These are phyloP conservation scores for Cercospora sesami DNA, from an alignment of 2,329 filamentous ascomycete species.

Conservation along the genomic window DNA sequence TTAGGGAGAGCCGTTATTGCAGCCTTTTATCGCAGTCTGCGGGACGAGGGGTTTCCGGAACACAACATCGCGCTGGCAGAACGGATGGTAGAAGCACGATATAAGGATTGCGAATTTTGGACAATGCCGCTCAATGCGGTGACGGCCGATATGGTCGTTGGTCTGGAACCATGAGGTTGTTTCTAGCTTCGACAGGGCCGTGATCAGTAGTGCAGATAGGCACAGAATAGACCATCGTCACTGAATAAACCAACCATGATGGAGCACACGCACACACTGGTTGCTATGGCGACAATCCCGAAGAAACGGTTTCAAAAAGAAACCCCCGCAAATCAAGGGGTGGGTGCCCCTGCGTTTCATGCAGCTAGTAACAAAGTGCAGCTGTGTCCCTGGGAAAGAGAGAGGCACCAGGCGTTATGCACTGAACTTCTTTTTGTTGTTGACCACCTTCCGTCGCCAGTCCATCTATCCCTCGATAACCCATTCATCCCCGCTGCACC, in stretches of 20 bases:
- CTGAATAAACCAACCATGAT: not conserved
- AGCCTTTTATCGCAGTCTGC: constrained; percentile 29
- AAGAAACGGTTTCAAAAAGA: not conserved
- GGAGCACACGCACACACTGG: no score
- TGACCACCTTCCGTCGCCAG: not conserved
- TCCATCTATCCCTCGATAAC: not conserved
- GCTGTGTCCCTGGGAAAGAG: not conserved
- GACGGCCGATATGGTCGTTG: constrained; percentile 24
- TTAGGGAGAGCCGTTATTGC: constrained; percentile 13
- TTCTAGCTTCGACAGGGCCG: not conserved
- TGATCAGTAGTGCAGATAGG: not conserved
- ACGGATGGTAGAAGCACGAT: constrained; percentile 22
- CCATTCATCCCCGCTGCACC: not conserved
- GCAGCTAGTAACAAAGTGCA: not conserved
- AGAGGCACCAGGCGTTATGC: not conserved
- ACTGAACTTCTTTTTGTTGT: not conserved
- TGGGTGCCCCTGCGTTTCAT: no score
- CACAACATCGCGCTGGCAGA: constrained; percentile 28
- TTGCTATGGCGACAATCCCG: no score
- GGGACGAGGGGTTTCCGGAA: constrained; percentile 29
- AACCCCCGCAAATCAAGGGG: not conserved
- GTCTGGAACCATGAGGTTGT: constrained; percentile 18
- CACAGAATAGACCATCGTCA: not conserved
- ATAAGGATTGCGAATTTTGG: constrained; percentile 19
- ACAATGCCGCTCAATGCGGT: constrained; percentile 24